Evolutionary conservation across 352 stramenopile species (phyloP).

Genomic region (Pythium scleroteichum): DNA sequence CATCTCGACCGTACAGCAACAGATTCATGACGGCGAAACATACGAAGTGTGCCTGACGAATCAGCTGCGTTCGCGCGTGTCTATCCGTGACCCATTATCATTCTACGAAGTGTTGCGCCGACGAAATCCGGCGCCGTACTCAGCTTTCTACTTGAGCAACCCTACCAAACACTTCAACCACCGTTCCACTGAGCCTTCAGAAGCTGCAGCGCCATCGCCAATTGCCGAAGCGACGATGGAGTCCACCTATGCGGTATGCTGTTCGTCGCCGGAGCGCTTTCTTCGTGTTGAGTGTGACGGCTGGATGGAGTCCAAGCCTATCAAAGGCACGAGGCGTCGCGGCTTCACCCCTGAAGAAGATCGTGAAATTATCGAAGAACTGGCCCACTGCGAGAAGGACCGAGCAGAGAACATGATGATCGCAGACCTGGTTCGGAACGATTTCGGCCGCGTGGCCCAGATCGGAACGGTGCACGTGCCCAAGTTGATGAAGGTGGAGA

Average conservation of each 20-base stretch:
- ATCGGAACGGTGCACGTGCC: constrained; percentile 92
- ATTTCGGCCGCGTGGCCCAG: constrained; percentile 93
- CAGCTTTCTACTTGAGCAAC: constrained; percentile 89
- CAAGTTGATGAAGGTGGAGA: constrained; percentile 94
- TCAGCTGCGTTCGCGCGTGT: constrained; percentile 71
- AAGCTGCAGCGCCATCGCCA: background rate
- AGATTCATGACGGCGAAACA: constrained; percentile 92
- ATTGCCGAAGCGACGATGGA: background rate
- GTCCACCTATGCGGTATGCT: constrained; percentile 91
- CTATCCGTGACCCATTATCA: constrained; percentile 46
- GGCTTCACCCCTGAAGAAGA: constrained; percentile 51
- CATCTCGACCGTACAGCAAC: constrained; percentile 85
- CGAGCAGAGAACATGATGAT: constrained; percentile 99
- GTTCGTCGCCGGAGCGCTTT: constrained; percentile 96
- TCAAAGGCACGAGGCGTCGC: constrained; percentile 93
- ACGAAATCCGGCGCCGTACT: constrained; percentile 95
- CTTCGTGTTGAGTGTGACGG: constrained; percentile 67
- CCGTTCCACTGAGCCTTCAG: background rate
- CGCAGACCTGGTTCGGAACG: constrained; percentile 95
- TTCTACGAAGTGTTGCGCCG: constrained; percentile 92
- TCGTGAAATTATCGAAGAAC: constrained; percentile 57
- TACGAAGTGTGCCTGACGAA: constrained; percentile 98
- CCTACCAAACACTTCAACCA: constrained; percentile 32
- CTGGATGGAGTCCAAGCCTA: constrained; percentile 96
- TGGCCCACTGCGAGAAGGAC: constrained; percentile 91